Evolutionary conservation across 2,329 filamentous ascomycete species (phyloP).

Genomic region (Capronia epimyces): DNA sequence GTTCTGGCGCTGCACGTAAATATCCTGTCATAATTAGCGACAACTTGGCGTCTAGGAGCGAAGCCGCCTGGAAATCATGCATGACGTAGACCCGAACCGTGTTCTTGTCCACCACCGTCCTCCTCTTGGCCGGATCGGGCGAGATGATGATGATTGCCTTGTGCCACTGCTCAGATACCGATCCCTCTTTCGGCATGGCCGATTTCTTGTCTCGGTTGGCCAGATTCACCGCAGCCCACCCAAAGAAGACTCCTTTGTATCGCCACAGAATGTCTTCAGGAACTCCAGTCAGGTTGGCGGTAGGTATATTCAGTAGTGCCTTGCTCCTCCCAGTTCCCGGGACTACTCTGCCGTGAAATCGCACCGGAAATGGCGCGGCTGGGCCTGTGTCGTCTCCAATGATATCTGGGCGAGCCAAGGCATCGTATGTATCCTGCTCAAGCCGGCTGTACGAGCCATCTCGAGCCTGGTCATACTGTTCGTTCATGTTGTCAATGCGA

Average conservation of each 20-base stretch:
- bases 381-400: slow-evolving; percentile 51
- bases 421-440: slow-evolving; percentile 23
- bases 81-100: slow-evolving; percentile 52
- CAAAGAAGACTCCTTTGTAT: slow-evolving; percentile 59
- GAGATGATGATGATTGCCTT: slow-evolving; percentile 55
- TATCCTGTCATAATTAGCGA: slow-evolving; percentile 58
- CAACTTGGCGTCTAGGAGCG: slow-evolving; percentile 44
- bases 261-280: slow-evolving; percentile 50
- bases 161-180: slow-evolving; percentile 48
- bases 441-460: slow-evolving; percentile 22
- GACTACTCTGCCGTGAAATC: slow-evolving; percentile 47
- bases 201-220: slow-evolving; percentile 28
- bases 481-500: slow-evolving; percentile 35
- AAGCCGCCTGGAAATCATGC: slow-evolving; percentile 44
- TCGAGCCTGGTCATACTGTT: slow-evolving; percentile 36
- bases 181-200: slow-evolving; percentile 32
- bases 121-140: slow-evolving; percentile 44
- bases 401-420: slow-evolving; percentile 33
- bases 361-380: slow-evolving; percentile 49
- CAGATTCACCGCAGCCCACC: slow-evolving; percentile 51
- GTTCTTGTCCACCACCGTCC: slow-evolving; percentile 47
- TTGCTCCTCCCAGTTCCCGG: slow-evolving; percentile 42
- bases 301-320: slow-evolving; percentile 46
- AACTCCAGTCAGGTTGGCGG: slow-evolving; percentile 51
- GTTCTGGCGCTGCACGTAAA: slow-evolving; percentile 42